phyloP scores from a whole-genome alignment of 1,284 basidiomycete genomes.

The Sporisorium exsertum region DNA sequence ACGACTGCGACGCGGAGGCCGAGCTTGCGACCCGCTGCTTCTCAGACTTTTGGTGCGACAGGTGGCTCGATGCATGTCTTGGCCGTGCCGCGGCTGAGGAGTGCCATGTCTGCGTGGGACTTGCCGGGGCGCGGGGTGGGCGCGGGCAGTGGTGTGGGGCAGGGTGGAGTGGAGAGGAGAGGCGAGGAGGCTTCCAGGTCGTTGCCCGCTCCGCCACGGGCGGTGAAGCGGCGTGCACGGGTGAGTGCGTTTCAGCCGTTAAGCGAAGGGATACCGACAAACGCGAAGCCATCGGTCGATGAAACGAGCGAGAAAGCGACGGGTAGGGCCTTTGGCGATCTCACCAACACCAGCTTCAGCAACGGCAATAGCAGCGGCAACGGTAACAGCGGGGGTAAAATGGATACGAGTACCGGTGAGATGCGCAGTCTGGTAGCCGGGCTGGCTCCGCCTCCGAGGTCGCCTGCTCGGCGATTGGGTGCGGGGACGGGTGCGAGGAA shows the following conservation, averaged over 20 bases:
- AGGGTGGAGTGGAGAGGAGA: background rate
- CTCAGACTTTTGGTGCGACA: constrained; percentile 9
- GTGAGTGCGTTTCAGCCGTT: constrained; percentile 2
- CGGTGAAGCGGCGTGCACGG: constrained; percentile 13
- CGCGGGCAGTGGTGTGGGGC: background rate
- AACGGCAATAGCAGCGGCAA: background rate
- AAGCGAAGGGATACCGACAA: background rate
- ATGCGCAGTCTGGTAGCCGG: background rate
- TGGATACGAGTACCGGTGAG: background rate
- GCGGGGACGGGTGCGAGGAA: background rate
- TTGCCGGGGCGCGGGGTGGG: background rate
- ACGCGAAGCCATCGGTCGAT: background rate
- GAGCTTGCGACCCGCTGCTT: constrained; percentile 12
- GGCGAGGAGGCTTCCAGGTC: background rate
- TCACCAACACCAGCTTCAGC: no score
- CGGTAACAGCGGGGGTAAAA: background rate
- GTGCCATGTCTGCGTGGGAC: constrained; percentile 21
- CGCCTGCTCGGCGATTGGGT: background rate
- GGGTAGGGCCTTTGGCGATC: no score
- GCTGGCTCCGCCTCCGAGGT: background rate
- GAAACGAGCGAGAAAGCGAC: background rate
- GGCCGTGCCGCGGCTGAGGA: constrained; percentile 5
- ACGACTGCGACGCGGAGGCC: background rate
- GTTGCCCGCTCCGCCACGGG: constrained; percentile 33
- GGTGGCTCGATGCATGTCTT: constrained; percentile 2